Evolutionary conservation across 495 filamentous ascomycete species (phyloP), one percentile per base, ranked within the genome.

Genomic region (Trichoderma reesei): DNA sequence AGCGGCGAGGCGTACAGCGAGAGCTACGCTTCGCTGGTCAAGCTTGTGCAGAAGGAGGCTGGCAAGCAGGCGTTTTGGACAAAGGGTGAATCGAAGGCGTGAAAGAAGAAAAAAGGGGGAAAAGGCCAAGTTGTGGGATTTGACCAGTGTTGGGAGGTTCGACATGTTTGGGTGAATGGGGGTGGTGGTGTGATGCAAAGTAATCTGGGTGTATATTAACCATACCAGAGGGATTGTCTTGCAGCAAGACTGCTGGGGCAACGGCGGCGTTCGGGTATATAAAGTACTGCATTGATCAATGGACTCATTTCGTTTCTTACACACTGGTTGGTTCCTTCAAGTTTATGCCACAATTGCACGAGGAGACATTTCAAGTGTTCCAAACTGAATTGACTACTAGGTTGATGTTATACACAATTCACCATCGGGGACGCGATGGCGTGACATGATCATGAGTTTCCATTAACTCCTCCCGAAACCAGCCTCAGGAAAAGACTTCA

Each of bases 1-100:
- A 77, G 65, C 20, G 77, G 80, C 63, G 88, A 87, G 71, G 88
- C 90, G 63, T 92, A 90, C 74, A 80, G 78, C 73, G 85, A 88
- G 69, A 79, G 83, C 3, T 92, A 85, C 71, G 85, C 86, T 75
- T 88, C 90, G 67, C 73, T 91, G 65, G 80, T 84, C 65, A 90
- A 89, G 79, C 74, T 88, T 48, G 86, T 86, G 34, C 80, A 90
- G 78, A 89, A 91, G 79, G 87, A 90, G 77, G 75, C 71, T 64
- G 77, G 70, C 65, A 78, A 75, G 69, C 72, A 75, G 64, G 37
- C 63, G 20, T 65, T 65, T 39, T 65, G 63, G 63, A 46, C 61
- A 63, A 63, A 63, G 26, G 61, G 61, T 18, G 61, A 63, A 18
- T 39, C 37, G 5, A 61, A 61, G 60, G 60, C 60, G 51, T 56